Evolutionary conservation across 2,329 filamentous ascomycete species (phyloP).

Genomic region (Colletotrichum liaoningense): DNA sequence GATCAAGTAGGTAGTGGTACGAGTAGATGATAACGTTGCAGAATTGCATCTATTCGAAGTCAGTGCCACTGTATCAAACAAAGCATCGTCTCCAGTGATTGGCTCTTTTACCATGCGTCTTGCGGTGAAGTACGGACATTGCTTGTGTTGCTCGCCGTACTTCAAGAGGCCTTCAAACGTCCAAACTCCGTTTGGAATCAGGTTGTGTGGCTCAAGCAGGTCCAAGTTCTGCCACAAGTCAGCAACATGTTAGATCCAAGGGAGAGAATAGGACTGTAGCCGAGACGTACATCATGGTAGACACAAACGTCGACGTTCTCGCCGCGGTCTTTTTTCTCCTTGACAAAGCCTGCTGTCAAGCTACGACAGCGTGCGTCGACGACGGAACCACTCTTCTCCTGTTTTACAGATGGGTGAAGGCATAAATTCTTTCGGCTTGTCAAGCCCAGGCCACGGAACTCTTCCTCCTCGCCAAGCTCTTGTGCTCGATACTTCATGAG

Average conservation of each 20-base stretch:
- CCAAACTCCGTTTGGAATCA: conserved; percentile 95
- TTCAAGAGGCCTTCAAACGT: conserved; percentile 89
- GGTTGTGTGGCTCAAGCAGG: conserved; percentile 91
- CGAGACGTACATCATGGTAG: conserved; percentile 82
- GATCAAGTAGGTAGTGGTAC: conserved; percentile 97
- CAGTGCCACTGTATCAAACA: conserved; percentile 4
- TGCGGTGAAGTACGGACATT: conserved; percentile 97
- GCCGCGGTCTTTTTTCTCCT: conserved; percentile 95
- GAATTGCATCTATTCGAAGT: conserved; percentile 81
- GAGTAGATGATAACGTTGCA: conserved; percentile 99
- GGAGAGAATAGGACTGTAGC: neutral
- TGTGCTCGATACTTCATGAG: conserved; percentile 95
- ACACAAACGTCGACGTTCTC: conserved; percentile 95
- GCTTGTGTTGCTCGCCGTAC: conserved; percentile 95
- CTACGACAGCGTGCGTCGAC: conserved; percentile 97
- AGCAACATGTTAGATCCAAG: neutral
- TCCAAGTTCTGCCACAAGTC: conserved; percentile 78
- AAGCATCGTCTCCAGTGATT: neutral
- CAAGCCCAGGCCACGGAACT: conserved; percentile 90
- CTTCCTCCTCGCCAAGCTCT: conserved; percentile 89
- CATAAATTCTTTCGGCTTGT: conserved; percentile 98
- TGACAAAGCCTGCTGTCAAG: conserved; percentile 95
- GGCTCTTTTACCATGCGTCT: conserved; percentile 79
- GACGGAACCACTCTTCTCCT: conserved; percentile 93
- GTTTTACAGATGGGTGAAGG: conserved; percentile 93